Evolutionary conservation across 352 stramenopile genomes (phyloP), one percentile per base, ranked within the genome.

Genomic region (Globisporangium lucens): DNA sequence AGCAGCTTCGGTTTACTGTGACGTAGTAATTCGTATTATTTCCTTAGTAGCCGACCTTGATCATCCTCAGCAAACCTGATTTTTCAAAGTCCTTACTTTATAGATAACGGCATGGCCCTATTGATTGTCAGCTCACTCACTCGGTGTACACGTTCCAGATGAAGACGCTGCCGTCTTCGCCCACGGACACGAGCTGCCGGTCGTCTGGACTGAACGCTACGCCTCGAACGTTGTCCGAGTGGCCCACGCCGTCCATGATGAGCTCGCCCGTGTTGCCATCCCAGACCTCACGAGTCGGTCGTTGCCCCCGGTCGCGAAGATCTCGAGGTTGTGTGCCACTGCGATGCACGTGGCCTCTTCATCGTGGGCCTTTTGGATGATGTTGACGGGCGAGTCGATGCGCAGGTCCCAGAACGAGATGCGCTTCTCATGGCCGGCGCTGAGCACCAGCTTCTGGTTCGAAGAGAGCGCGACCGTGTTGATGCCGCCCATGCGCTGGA

Each of bases 401-500:
- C 89, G 79, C 35, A 97, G 70, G 57, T 98, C 90, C 93, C 93
- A 98, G 66, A 91, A 95, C 36, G 89, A 96, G 53, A 98, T 93
- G n/a, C 88, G 80, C 60, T 96, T 95, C 52, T 98, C 93, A 69
- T 98, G 93, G 1, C 93, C 94, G 30, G 92, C 89, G 49, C 89
- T 97, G 27, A 98, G 73, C 43, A 98, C 89, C 49, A 94, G 75
- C n/a, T 75, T 90, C 68, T 98, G 78, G 73, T 98, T 88, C 20
- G 75, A 62, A 13, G 82, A 89, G n/a, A 98, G 74, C 58, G 93
- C 89, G 58, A 98, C 82, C 1, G 83, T 91, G 75, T 98, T 97
- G 74, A 98, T 93, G 27, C 89, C 91, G 49, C 94, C 94, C 90
- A 98, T 98, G 61, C 93, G 83, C 70, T 98, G 93, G 56, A 92